Evolutionary conservation across 257 asterid genomes (phyloP), one percentile per base, ranked within the genome.

Genomic region (Solanum neorickii): DNA sequence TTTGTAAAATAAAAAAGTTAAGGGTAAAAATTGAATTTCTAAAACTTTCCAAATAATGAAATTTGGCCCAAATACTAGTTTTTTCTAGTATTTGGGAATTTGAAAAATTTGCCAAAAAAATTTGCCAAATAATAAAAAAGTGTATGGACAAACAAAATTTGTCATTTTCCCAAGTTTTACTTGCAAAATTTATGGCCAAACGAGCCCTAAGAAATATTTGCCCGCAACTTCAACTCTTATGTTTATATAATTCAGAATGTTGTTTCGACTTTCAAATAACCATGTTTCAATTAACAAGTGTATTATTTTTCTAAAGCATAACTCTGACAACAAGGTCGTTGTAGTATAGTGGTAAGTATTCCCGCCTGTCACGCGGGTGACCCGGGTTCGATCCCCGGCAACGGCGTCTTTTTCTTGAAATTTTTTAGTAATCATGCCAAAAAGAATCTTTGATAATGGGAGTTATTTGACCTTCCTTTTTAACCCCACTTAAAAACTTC

Each of bases 371-470:
- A 94, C 96, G 96, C 98, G 95, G 96, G 96, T 88, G 98, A 95
- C 99, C 96, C 97, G 96, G 98, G 98, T 93, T 96, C 98, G 98
- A 95, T 95, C 99, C 97, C 98, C 98, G 98, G 98, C 98, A 94
- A 90, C 95, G 97, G 98, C 97, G 95, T 11, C 14, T n/a, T 5
- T 5, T 65, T 12, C 9, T 59, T 20, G 1, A 21, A 20, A 3
- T 59, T 59, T 59, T 8, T 42, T 42, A 42, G 3, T 2, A 52
- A 56, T 18, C 5, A 56, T 23, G n/a, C 65, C 66, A 3, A 7
- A 20, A 20, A 20, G 66, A 0, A 7, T 56, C 12, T 56, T 56
- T 56, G 66, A 56, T 56, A 1, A 1, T 56, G 66, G 25, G 25
- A 56, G 66, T 56, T 52, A 16, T 15, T 49, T 49, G 60, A 49